phyloP scores from a whole-genome alignment of 495 filamentous ascomycete species.

The Barbatosphaeria neglecta region DNA sequence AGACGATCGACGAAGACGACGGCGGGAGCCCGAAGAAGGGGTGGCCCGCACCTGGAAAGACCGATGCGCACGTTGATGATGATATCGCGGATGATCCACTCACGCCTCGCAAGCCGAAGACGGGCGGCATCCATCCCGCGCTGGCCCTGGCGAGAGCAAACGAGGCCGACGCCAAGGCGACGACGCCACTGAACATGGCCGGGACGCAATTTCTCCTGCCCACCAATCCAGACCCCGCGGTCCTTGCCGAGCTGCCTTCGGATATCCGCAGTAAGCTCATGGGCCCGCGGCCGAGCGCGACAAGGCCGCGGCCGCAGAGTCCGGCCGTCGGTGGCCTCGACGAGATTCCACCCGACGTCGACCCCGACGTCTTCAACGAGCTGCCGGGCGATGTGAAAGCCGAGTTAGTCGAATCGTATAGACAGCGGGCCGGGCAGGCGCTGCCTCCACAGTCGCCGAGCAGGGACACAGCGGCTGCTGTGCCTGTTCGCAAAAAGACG shows the following conservation, averaged over 20 bases:
- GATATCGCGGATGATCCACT: constrained; percentile 31
- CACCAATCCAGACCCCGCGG: constrained; percentile 59
- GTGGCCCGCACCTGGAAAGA: not conserved
- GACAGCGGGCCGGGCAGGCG: constrained; percentile 22
- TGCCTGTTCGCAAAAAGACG: constrained; percentile 32
- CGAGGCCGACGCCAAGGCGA: constrained; percentile 44
- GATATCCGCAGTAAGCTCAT: constrained; percentile 70
- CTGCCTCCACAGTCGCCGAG: constrained; percentile 47
- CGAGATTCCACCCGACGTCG: constrained; percentile 43
- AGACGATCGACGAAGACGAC: constrained; percentile 18
- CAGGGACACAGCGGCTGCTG: constrained; percentile 35
- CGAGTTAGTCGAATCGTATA: constrained; percentile 65
- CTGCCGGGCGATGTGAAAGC: constrained; percentile 74
- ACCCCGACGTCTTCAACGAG: constrained; percentile 62
- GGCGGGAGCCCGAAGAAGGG: constrained; percentile 8
- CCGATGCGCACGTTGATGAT: constrained; percentile 32
- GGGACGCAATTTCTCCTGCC: constrained; percentile 88
- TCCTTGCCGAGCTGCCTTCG: constrained; percentile 63
- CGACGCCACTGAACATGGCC: constrained; percentile 58
- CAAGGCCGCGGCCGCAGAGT: constrained; percentile 26
- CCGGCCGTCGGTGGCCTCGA: constrained; percentile 20
- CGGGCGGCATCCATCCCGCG: constrained; percentile 31
- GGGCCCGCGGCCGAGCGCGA: constrained; percentile 18
- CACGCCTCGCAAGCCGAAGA: constrained; percentile 57
- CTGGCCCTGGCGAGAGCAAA: constrained; percentile 41